Base-by-base conservation (phyloP, 768 basidiomycete species). In the Pleurotus djamor region DNA sequence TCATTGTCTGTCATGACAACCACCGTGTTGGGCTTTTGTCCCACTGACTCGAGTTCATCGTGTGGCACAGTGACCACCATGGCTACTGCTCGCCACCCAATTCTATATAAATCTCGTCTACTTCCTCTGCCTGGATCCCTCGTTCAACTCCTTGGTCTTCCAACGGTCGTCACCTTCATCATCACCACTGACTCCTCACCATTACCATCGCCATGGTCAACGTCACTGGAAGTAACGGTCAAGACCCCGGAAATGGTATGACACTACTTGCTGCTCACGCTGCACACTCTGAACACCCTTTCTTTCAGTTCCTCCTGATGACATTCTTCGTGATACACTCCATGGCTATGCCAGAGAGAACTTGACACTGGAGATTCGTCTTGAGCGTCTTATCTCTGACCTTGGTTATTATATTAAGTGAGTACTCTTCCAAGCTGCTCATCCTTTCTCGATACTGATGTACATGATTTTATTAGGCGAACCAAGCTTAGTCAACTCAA, bases 301-400 rank as follows among this genome's bases (percentile, higher is more conserved):
- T 4, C 9, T 43, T 43, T 28, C 12, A 66, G 65, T 64, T 45
- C 65, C 65, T n/a, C 34, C 51, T 16, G 63, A 64, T 38, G 61
- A 64, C 5, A 34, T 35, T 32, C 60, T 66, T n/a, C 33, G 4
- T 16, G 50, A 41, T 16, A 38, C 63, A 1, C 35, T 66, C 4
- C 48, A 50, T 52, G 62, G 64, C 50, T 66, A 66, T 58, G 59
- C 63, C 16, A 63, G 60, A 52, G 65, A 66, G 52, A 48, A 54
- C 33, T 64, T 66, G 5, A 44, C 49, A 10, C 44, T 48, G 8
- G n/a, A 43, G 47, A 35, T 60, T 17, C 41, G 41, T 10, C 41
- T 43, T 2, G 41, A 43, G 10, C 41, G 41, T 10, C 41, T 43
- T 9, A n/a, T n/a, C 41, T n/a, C 9, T 43, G 41, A 43, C n/a